These are phyloP conservation scores for Taiozyma sp. DNA, from an alignment of 1,139 yeast species.

Conservation along the genomic window DNA sequence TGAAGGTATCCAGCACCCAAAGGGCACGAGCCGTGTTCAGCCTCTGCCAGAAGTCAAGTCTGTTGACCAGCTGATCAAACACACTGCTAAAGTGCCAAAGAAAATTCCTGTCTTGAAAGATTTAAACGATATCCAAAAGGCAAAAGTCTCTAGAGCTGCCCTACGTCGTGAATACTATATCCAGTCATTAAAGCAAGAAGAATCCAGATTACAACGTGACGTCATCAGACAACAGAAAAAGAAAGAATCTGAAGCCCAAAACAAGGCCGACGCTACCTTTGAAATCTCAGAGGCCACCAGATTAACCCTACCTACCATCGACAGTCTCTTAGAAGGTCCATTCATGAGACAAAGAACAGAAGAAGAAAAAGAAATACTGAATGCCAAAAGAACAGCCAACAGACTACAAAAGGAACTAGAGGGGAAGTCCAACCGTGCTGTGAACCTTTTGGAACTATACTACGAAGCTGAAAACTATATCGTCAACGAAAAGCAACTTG, in stretches of 20 bases:
- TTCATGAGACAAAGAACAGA: conserved; percentile 66
- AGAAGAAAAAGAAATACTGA: conserved; percentile 50
- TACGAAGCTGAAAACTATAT: conserved; percentile 57
- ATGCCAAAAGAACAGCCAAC: conserved; percentile 48
- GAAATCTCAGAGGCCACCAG: conserved; percentile 45
- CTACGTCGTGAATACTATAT: conserved; percentile 68
- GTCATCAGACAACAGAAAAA: conserved; percentile 26
- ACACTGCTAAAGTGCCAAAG: conserved; percentile 40
- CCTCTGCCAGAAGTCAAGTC: conserved; percentile 49
- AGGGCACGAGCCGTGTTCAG: conserved; percentile 52
- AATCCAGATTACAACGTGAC: conserved; percentile 39
- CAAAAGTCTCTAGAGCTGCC: conserved; percentile 53
- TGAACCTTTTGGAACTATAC: conserved; percentile 59
- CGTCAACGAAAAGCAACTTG: conserved; percentile 29
- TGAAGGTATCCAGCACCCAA: conserved; percentile 69
- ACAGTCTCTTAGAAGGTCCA: conserved; percentile 59
- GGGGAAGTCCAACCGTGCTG: conserved; percentile 43
- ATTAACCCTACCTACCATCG: conserved; percentile 78
- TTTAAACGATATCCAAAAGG: conserved; percentile 44
- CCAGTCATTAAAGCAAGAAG: conserved; percentile 63
- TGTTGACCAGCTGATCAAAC: conserved; percentile 50
- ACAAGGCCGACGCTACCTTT: conserved; percentile 26
- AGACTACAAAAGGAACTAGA: conserved; percentile 39
- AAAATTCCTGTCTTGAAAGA: conserved; percentile 26
- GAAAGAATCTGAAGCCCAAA: conserved; percentile 27